phyloP scores from a whole-genome alignment of 2,329 filamentous ascomycete genomes.

The Beauveria pseudobassiana region DNA sequence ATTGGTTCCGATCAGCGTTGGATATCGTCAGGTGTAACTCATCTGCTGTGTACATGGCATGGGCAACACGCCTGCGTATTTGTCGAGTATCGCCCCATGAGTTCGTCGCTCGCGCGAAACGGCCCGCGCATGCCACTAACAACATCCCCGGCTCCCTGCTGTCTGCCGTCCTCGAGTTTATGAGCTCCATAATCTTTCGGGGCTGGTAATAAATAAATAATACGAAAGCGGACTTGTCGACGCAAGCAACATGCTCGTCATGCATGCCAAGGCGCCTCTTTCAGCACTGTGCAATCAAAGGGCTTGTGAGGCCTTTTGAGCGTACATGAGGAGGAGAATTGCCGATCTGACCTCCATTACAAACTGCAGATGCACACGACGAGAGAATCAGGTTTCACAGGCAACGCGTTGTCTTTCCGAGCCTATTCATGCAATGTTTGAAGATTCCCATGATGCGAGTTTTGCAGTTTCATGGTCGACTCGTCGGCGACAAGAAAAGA shows the following conservation, averaged over 20 bases:
- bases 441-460: no score
- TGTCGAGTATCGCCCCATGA: neutral
- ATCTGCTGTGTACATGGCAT: no score
- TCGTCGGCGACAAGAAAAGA: neutral
- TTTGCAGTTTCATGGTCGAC: neutral
- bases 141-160: neutral
- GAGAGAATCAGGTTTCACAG: neutral
- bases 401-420: neutral
- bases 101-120: slow-evolving; percentile 4
- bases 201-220: neutral
- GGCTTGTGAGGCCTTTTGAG: neutral
- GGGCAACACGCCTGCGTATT: neutral
- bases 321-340: neutral
- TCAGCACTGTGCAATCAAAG: neutral
- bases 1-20: neutral
- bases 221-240: neutral
- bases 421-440: no score
- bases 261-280: slow-evolving; percentile 2
- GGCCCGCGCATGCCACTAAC: neutral
- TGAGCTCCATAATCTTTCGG: neutral
- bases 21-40: neutral
- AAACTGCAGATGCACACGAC: neutral
- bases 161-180: neutral
- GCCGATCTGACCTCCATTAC: neutral
- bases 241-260: neutral